Conservation (phyloP, 1,284 basidiomycete species). For the Ganoderma multipileum region DNA sequence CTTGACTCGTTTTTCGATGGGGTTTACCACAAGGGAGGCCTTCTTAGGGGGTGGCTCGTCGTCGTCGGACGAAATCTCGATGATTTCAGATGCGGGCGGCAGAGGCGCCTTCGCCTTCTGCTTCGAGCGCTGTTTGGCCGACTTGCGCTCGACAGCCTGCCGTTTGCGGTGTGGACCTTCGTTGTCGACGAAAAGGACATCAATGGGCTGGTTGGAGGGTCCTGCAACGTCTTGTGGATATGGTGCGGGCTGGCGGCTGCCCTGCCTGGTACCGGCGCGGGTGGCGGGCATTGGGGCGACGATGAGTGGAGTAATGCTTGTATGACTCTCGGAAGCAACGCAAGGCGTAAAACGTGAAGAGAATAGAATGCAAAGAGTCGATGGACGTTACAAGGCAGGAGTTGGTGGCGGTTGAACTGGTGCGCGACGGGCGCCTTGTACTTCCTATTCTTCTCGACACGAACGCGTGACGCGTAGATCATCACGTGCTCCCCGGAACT, state of each 20-base stretch:
- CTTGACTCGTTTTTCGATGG: conserved; percentile 27
- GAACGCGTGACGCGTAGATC: conserved; percentile 14
- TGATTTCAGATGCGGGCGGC: conserved; percentile 24
- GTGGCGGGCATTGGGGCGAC: conserved; percentile 27
- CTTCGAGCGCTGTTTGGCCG: conserved; percentile 21
- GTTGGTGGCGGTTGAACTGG: conserved; percentile 26
- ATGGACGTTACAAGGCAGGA: background rate
- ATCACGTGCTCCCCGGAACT: conserved; percentile 26
- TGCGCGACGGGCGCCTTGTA: background rate
- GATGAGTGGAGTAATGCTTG: background rate
- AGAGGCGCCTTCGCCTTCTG: conserved; percentile 27
- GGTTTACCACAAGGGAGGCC: conserved; percentile 5
- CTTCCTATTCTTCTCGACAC: conserved; percentile 15
- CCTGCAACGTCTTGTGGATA: conserved; percentile 16
- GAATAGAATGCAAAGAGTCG: background rate
- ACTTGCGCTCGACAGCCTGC: conserved; percentile 18
- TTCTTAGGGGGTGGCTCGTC: conserved; percentile 36
- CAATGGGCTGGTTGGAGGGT: conserved; percentile 10
- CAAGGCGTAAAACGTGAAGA: background rate
- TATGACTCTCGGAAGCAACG: background rate
- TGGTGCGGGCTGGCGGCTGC: conserved; percentile 20
- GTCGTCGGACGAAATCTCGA: conserved; percentile 42
- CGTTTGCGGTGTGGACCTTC: conserved; percentile 22
- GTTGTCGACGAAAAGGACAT: conserved; percentile 18
- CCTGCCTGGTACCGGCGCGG: conserved; percentile 18